phyloP scores from a whole-genome alignment of 192 early-diverging fungal species.

The Endogone sp. region DNA sequence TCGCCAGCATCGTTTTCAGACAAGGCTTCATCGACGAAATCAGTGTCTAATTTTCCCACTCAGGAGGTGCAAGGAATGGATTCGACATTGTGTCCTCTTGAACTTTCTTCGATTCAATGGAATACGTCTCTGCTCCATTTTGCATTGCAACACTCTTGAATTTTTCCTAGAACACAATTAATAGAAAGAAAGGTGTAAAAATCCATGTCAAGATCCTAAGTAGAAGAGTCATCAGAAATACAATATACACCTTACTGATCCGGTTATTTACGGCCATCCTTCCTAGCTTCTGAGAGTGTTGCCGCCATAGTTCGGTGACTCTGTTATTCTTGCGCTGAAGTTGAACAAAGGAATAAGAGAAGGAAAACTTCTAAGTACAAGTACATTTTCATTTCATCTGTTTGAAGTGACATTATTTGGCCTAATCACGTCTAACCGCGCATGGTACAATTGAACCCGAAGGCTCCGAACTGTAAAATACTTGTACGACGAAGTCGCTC shows the following conservation, averaged over 20 bases:
- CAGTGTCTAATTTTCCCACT: no score
- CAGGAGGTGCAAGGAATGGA: neutral
- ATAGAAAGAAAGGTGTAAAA: neutral
- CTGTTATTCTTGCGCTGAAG: neutral
- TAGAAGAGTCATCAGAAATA: neutral
- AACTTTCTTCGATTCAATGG: neutral
- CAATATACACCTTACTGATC: neutral
- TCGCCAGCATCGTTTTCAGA: no score
- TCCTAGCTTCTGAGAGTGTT: neutral
- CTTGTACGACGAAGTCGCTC: neutral
- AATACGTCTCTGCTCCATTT: neutral
- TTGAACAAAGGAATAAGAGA: neutral
- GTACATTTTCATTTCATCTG: neutral
- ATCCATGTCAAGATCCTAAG: neutral
- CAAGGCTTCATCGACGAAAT: no score
- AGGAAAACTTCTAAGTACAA: neutral
- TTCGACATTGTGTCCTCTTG: neutral
- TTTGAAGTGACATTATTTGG: neutral
- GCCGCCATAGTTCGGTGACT: neutral
- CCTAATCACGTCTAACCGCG: neutral
- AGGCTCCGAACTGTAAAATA: neutral
- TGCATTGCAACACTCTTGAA: neutral
- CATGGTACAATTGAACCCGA: neutral
- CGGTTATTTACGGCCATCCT: neutral
- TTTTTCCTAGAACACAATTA: neutral